phyloP scores from a whole-genome alignment of 192 early-diverging fungal species.

The Rhizoclosmatium globosum region DNA sequence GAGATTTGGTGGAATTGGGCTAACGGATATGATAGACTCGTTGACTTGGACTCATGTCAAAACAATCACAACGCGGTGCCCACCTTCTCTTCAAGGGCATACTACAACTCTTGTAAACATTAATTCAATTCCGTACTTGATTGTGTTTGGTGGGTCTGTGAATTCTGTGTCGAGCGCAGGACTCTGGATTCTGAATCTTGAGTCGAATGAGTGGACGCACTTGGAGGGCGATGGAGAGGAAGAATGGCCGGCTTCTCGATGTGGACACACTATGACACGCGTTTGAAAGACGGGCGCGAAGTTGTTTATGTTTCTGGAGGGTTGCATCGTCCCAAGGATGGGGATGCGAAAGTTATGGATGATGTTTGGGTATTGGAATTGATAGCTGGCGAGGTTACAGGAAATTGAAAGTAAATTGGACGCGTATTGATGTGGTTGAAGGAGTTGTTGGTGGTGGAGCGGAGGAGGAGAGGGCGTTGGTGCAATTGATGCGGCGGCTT shows the following conservation, averaged over 20 bases:
- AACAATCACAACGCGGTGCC: background rate
- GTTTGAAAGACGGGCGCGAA: background rate
- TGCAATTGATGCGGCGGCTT: constrained; percentile 1
- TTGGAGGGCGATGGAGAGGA: background rate
- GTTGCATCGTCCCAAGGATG: background rate
- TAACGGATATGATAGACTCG: background rate
- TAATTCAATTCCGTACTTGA: background rate
- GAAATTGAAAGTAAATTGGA: background rate
- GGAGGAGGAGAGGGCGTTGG: background rate
- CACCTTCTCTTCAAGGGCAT: constrained; percentile 20
- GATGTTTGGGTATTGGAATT: constrained; percentile 4
- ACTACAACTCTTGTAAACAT: background rate
- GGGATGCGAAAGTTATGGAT: background rate
- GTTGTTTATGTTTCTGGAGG: background rate
- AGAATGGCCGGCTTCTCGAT: background rate
- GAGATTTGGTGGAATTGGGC: background rate
- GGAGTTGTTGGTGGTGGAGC: background rate
- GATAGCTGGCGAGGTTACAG: background rate
- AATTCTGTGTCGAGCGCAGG: no score
- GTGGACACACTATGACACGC: background rate
- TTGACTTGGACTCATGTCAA: constrained; percentile 9
- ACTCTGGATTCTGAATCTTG: no score
- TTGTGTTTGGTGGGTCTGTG: background rate
- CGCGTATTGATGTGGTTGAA: background rate
- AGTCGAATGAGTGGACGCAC: no score